These are phyloP conservation scores for Sclerotinia spermophila DNA, from an alignment of 2,329 filamentous ascomycete species.

Conservation along the genomic window DNA sequence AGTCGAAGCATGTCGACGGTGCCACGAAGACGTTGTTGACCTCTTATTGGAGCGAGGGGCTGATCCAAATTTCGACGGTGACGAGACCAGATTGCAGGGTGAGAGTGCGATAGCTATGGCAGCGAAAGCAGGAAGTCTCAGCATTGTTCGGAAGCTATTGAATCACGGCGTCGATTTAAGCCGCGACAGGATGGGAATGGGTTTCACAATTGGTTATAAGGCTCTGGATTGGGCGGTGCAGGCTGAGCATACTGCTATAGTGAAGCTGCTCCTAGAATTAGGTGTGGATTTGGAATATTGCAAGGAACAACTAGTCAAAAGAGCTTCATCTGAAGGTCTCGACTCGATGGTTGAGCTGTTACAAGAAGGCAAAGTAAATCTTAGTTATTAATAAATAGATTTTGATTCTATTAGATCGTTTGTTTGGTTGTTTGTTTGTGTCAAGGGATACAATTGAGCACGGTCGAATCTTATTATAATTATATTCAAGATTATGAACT, in stretches of 20 bases:
- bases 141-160: background rate
- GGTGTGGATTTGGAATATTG: no score
- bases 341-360: no score
- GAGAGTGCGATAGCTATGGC: background rate
- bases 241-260: background rate
- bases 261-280: background rate
- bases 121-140: background rate
- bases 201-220: background rate
- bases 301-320: no score
- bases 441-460: no score
- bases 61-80: background rate
- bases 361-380: no score
- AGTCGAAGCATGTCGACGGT: background rate
- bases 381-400: no score
- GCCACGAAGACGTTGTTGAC: background rate
- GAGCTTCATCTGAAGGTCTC: no score
- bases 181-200: no score
- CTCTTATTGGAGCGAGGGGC: background rate
- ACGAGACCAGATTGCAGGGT: fast-evolving
- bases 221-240: background rate
- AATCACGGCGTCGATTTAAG: background rate
- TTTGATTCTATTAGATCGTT: no score
- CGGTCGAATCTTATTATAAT: no score
- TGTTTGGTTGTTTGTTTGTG: no score
- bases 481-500: no score